Evolutionary conservation across 768 basidiomycete genomes (phyloP), one percentile per base, ranked within the genome.

Genomic region (Mycena albidolilacea): DNA sequence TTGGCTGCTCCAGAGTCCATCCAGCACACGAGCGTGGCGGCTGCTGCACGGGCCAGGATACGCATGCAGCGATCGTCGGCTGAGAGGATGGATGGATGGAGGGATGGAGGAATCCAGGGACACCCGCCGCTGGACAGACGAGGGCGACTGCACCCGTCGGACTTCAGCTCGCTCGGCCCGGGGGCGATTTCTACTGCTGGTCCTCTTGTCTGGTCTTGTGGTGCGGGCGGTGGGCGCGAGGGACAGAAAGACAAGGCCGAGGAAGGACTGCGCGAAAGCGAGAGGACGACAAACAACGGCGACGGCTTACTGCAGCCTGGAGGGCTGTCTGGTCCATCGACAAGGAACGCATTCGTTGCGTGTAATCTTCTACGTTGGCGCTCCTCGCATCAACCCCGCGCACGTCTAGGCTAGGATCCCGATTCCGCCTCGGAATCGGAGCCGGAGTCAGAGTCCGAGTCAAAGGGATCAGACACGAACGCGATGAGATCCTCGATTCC

Each of bases 41-140:
- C 38, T 19, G 48, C 48, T 50, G 48, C 41, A n/a, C 23, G 30
- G 60, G 38, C 21, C 50, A 44, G 43, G 64, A 61, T 71, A 62
- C 14, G 70, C 70, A 38, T 75, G 61, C 38, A 71, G 70, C 23
- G 75, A 70, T n/a, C 68, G 71, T 10, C 71, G 61, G n/a, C 67
- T 63, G 52, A 72, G 50, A 9, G 79, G 30, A 30, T 30, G 64
- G 41, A 70, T 70, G 39, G 69, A 76, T 11, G 80, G 80, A 21
- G 79, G 77, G 76, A 79, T 70, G 1, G 80, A 79, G 19, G 79
- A 78, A 5, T 76, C 78, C 17, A 76, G 79, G 1, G 80, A 77
- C 9, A 62, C 65, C 60, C 75, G 76, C 10, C 74, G 70, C 37
- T 72, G 71, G 7, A 76, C 41, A 9, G 73, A 66, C 35, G 77